Percentiles rank a stretch among this genome's conserved stretches.
Evolutionary conservation across 2,329 filamentous ascomycete genomes (phyloP).

Genomic region (Thermoascus crustaceus): DNA sequence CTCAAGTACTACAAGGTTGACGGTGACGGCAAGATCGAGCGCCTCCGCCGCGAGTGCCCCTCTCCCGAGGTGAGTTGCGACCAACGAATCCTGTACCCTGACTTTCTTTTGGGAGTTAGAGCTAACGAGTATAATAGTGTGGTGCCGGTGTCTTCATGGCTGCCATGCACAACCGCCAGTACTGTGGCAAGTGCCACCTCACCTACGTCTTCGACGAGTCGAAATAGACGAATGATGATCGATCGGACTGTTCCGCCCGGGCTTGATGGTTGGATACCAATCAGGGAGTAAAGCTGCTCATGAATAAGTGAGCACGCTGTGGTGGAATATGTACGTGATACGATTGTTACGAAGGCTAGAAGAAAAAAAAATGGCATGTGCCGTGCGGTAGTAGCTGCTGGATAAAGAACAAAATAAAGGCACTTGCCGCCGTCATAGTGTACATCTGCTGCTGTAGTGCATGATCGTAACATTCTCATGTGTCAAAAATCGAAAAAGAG

Average conservation of each 20-base stretch:
- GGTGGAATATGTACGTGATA: conserved; percentile 8
- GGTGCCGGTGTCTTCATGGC: conserved; percentile 99
- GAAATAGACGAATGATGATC: conserved; percentile 38
- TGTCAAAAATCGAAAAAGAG: too few species aligned
- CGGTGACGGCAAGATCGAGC: conserved; percentile 99
- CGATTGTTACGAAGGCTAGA: conserved; percentile 9
- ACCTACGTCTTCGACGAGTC: conserved; percentile 64
- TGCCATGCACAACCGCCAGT: conserved; percentile 99
- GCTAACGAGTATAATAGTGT: conserved; percentile 52
- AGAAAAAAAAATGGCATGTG: conserved; percentile 9
- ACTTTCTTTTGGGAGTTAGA: conserved; percentile 27
- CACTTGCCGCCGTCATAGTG: conserved; percentile 2
- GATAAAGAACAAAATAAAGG: conserved; percentile 4
- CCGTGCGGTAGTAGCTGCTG: conserved; percentile 3
- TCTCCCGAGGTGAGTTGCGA: conserved; percentile 64
- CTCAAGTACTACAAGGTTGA: conserved; percentile 99
- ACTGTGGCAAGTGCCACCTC: conserved; percentile 70
- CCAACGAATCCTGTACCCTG: neutral
- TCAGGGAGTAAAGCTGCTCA: too few species aligned
- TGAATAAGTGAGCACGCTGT: neutral
- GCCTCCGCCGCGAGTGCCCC: conserved; percentile 95
- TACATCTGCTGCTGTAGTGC: too few species aligned
- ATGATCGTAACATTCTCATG: too few species aligned
- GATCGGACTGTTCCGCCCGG: conserved; percentile 10
- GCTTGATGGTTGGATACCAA: conserved; percentile 6